A percentile compares a stretch with the other conserved stretches of the same genome.
Conservation (phyloP, 257 asterid species). For the Perilla frutescens region DNA sequence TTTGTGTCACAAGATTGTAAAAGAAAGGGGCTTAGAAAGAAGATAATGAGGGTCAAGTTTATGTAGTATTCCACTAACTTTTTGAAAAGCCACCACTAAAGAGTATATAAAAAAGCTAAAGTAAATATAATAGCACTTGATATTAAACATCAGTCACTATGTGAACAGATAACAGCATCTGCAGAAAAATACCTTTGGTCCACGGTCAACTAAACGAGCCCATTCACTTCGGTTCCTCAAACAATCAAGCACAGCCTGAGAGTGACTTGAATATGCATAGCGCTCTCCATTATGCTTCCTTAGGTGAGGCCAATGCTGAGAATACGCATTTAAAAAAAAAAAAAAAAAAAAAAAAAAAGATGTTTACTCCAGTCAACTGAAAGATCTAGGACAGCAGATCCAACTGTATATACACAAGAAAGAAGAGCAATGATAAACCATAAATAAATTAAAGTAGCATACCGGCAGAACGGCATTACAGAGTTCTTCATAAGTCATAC, state of each 20-base stretch:
- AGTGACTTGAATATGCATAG: conserved; percentile 92
- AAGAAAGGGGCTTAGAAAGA: neutral
- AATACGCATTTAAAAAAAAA: conserved; percentile 18
- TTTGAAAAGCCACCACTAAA: neutral
- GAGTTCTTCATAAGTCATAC: conserved; percentile 88
- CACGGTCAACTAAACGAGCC: conserved; percentile 97
- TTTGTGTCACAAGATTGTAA: neutral
- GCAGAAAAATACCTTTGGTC: conserved; percentile 74
- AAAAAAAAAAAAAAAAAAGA: neutral
- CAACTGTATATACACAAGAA: conserved; percentile 20
- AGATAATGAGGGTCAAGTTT: neutral
- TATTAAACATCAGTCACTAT: neutral
- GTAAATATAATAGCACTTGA: conserved; percentile 1
- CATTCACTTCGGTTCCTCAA: conserved; percentile 96
- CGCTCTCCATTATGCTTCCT: conserved; percentile 98
- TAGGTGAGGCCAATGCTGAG: conserved; percentile 92
- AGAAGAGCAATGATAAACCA: conserved; percentile 18
- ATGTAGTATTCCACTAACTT: neutral
- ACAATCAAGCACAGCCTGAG: conserved; percentile 98
- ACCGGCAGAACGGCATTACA: conserved; percentile 92
- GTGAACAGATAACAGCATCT: neutral
- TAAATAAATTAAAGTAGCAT: conserved; percentile 35
- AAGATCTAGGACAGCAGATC: conserved; percentile 19
- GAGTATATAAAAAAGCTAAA: conserved; percentile 14
- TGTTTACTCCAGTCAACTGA: conserved; percentile 16